Evolutionary conservation across 768 basidiomycete species (phyloP).

Genomic region (Crepidotus variabilis): DNA sequence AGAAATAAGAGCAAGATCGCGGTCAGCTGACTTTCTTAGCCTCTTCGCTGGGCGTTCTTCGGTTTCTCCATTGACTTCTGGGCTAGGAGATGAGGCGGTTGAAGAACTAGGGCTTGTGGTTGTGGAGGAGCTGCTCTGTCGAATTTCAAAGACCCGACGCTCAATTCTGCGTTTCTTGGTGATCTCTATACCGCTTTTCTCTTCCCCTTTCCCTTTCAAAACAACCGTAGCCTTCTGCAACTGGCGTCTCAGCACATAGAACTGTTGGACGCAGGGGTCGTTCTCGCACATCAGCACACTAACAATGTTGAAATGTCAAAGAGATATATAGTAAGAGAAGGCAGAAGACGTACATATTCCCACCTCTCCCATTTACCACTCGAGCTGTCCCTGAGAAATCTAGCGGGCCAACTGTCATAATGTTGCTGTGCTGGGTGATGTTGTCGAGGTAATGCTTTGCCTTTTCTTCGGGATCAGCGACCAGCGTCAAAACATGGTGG

Average conservation of each 20-base stretch:
- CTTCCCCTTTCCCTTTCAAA: slow-evolving; percentile 1
- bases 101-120: neutral
- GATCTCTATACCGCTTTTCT: neutral
- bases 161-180: neutral
- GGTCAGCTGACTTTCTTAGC: neutral
- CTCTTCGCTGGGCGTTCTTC: neutral
- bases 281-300: neutral
- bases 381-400: slow-evolving; percentile 10
- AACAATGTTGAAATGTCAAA: neutral
- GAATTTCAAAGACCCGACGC: neutral
- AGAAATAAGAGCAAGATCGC: neutral
- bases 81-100: neutral
- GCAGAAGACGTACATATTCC: slow-evolving; percentile 7
- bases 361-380: slow-evolving; percentile 8
- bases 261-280: neutral
- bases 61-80: neutral
- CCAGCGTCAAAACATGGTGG: neutral
- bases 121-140: neutral
- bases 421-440: slow-evolving; percentile 9
- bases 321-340: neutral
- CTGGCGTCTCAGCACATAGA: neutral
- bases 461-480: neutral
- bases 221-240: slow-evolving; percentile 1
- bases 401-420: slow-evolving; percentile 9
- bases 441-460: neutral